Percentiles rank a stretch among this genome's conserved stretches.
phyloP scores from a whole-genome alignment of 164 flowering plant species.

The Piper longum region DNA sequence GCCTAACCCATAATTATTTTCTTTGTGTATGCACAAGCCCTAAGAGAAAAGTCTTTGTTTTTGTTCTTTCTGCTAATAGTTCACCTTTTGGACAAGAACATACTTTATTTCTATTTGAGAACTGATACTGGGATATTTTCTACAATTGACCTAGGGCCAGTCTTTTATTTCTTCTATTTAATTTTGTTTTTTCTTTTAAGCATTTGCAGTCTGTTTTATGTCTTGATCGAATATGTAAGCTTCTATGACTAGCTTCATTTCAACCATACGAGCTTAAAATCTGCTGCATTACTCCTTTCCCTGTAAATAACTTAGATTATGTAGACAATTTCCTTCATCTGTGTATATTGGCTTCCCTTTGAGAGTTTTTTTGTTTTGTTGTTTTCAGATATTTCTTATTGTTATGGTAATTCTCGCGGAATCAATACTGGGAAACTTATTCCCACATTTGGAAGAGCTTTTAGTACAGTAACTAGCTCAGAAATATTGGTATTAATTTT shows the following conservation, averaged over 20 bases:
- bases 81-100: too few relatives aligned
- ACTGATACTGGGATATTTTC: too few relatives aligned
- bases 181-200: too few relatives aligned
- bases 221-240: background rate
- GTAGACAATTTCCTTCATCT: background rate
- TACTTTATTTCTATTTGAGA: too few relatives aligned
- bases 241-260: background rate
- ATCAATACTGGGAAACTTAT: constrained; percentile 8
- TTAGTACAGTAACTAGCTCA: background rate
- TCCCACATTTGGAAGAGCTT: constrained; percentile 7
- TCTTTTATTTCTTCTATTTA: too few relatives aligned
- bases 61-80: background rate
- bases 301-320: background rate
- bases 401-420: constrained; percentile 12
- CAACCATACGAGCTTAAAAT: background rate
- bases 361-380: background rate
- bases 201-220: background rate
- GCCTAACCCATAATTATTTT: background rate
- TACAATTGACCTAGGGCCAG: too few relatives aligned
- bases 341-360: background rate
- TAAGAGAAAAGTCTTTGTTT: background rate
- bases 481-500: background rate
- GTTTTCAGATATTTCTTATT: constrained; percentile 15
- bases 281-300: background rate
- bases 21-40: background rate